Base-by-base conservation (phyloP, 305 asterid species). In the Lippia alba region DNA sequence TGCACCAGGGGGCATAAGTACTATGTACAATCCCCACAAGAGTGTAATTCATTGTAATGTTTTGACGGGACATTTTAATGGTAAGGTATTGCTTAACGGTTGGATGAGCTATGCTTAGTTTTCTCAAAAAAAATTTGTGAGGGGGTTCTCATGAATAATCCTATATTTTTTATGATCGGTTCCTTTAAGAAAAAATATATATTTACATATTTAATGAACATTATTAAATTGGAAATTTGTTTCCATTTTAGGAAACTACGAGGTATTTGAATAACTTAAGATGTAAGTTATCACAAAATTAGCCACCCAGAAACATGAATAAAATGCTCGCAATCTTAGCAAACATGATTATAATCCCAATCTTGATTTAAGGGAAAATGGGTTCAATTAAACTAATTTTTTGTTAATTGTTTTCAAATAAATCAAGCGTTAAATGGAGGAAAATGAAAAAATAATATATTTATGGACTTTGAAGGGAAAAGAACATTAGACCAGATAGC, bases 401-500 rank as follows among this genome's bases (percentile, higher is more conserved):
- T 44, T 44, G 8, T 11, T 44, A 36, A 36, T 44, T 44, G 8
- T 5, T 5, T 44, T 16, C 30, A 16, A 6, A 51, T 5, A 16
- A 1, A 16, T 17, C 16, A 56, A 56, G 40, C 4, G 8, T 14
- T 19, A 51, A 56, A 4, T 24, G 61, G 8, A 56, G 4, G 16
- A 56, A 56, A 55, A 20, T 20, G 12, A 8, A 60, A 32, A 15
- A 24, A 15, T 6, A 49, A 7, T 51, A n/a, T n/a, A n/a, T 51
- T 9, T 12, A 4, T 15, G 4, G 17, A 56, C n/a, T 56, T 39
- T 80, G 48, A 80, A 62, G 76, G 74, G 41, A 77, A 81, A 33
- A 75, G 75, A 0, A 64, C 78, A 79, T 76, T 80, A 60, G 87
- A 68, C 94, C 91, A 87, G 74, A 81, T 61, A 0, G 80, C 33